These are phyloP conservation scores for Chrysochromulina tobinii DNA, from an alignment of 78 protist genomes.

Conservation along the genomic window DNA sequence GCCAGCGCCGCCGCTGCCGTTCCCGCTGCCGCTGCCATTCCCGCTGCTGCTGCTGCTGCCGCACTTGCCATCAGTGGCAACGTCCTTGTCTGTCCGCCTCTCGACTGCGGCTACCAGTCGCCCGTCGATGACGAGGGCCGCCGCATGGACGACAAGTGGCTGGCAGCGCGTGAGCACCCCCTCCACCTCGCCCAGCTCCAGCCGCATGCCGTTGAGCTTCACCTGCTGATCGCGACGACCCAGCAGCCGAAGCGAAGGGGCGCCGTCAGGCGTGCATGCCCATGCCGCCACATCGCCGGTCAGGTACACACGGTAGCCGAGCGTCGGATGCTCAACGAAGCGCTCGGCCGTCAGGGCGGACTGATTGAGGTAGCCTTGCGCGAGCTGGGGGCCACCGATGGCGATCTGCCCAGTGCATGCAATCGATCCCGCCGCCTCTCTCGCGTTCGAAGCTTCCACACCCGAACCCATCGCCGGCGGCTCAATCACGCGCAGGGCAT, in stretches of 20 bases:
- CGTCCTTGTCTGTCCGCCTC: not conserved
- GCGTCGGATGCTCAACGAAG: not conserved
- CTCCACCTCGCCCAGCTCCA: slow-evolving; percentile 8
- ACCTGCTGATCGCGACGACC: slow-evolving; percentile 3
- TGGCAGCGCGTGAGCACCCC: not conserved
- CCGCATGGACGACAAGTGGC: not conserved
- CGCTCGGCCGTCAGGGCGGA: not conserved
- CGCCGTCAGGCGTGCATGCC: not conserved
- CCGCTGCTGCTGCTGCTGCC: no score
- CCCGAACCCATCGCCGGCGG: no score
- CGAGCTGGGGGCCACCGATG: not conserved
- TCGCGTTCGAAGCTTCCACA: no score
- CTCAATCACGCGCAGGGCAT: not conserved
- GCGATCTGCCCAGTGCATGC: not conserved
- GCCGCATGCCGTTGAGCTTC: not conserved
- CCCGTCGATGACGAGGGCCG: not conserved
- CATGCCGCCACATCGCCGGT: not conserved
- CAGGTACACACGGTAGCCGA: not conserved
- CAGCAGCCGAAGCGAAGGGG: not conserved
- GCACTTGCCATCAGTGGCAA: no score
- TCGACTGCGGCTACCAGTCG: not conserved
- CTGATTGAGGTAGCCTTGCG: not conserved
- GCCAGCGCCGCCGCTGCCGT: no score
- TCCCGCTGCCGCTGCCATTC: no score
- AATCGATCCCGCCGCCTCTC: no score